Conservation (phyloP, 2,329 filamentous ascomycete genomes). For the Colletotrichum paranaense region DNA sequence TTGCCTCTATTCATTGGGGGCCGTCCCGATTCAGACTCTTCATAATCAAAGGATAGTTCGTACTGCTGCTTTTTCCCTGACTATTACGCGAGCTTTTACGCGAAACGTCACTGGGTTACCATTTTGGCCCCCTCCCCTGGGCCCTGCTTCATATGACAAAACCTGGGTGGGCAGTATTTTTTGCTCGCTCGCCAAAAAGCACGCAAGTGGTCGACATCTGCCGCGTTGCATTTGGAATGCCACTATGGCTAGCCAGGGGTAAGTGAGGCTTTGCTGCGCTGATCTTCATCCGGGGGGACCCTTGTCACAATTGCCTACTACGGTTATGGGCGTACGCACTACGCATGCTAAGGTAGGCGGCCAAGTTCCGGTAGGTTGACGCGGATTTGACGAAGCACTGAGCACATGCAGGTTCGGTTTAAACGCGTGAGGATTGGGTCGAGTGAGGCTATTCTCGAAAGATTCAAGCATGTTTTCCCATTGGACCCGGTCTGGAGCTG, state of each 20-base stretch:
- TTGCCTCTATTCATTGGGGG: background rate
- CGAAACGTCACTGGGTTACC: background rate
- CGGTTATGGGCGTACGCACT: background rate
- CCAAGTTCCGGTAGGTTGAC: conserved; percentile 5
- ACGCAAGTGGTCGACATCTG: background rate
- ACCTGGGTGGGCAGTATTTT: background rate
- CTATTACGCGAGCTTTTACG: background rate
- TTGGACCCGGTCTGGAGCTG: background rate
- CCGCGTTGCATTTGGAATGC: background rate
- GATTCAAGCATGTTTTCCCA: background rate
- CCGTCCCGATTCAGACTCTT: background rate
- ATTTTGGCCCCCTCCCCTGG: background rate
- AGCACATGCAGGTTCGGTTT: background rate
- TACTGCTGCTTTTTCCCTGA: background rate
- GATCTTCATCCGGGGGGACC: background rate
- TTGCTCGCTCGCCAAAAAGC: background rate
- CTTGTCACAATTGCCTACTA: background rate
- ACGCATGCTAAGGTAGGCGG: background rate
- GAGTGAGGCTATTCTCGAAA: background rate
- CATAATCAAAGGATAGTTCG: background rate
- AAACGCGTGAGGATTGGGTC: background rate
- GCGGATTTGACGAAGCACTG: background rate
- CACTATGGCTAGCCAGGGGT: background rate
- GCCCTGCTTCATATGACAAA: too few relatives aligned
- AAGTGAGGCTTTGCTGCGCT: background rate